Evolutionary conservation across 805 yeast genomes (phyloP).

Genomic region (Saturnispora halmiae): DNA sequence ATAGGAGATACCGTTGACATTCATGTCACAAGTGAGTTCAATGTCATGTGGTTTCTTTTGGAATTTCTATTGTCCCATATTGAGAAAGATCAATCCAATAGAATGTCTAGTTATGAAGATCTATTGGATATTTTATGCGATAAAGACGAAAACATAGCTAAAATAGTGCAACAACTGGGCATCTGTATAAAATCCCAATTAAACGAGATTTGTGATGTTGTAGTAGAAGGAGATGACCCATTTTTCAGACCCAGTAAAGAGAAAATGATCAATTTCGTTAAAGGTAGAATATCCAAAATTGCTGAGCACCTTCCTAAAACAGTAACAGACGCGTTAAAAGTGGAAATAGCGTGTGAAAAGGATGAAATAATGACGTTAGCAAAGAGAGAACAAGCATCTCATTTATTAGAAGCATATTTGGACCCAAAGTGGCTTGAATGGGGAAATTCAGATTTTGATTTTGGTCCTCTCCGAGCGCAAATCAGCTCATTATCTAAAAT

Average conservation of each 20-base stretch:
- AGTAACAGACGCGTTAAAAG: slow-evolving; percentile 9
- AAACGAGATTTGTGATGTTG: slow-evolving; percentile 30
- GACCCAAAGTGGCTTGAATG: background rate
- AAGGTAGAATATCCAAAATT: slow-evolving; percentile 31
- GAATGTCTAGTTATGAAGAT: slow-evolving; percentile 37
- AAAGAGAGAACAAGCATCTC: background rate
- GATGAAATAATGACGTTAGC: background rate
- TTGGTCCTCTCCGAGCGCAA: background rate
- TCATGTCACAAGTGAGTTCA: background rate
- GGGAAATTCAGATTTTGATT: background rate
- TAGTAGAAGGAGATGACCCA: slow-evolving; percentile 35
- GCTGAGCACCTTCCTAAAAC: slow-evolving; percentile 31
- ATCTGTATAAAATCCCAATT: background rate
- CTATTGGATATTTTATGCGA: slow-evolving; percentile 25
- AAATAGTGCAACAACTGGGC: background rate
- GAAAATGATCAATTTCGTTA: slow-evolving; percentile 33
- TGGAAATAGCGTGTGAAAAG: slow-evolving; percentile 4
- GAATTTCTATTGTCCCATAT: background rate
- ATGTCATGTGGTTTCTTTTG: background rate
- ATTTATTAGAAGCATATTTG: background rate
- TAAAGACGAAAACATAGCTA: background rate
- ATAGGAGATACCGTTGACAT: background rate
- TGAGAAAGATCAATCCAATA: slow-evolving; percentile 6
- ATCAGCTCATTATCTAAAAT: slow-evolving; percentile 15
- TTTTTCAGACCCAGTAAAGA: slow-evolving; percentile 37